Evolutionary conservation across 148 eudicot genomes (phyloP), one percentile per base, ranked within the genome.

Genomic region (Vaccinium corymbosum): DNA sequence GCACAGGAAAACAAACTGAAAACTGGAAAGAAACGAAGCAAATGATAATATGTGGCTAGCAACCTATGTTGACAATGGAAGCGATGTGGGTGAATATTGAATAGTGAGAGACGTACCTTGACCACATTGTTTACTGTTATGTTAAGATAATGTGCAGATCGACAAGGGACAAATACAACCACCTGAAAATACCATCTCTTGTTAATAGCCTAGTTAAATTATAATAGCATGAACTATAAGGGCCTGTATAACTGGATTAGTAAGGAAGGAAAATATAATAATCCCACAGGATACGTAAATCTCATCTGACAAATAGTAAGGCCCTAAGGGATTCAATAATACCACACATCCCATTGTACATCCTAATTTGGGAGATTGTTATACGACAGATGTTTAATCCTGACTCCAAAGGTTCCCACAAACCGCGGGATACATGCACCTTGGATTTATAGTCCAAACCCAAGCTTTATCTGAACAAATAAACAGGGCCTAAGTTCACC

Each of bases 61-160:
- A 20, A 56, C 53, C 66, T 81, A 32, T 8, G 4, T 62, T 66
- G 49, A 49, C 3, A 46, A 29, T 51, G 61, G 51, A 70, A 50
- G 77, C 29, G 49, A 16, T 38, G 10, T 22, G n/a, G 64, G 35
- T 27, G 32, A 64, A 22, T 7, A 29, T 29, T 68, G 73, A 68
- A 68, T 14, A 42, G 72, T 42, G 74, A 75, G 35, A 38, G 83
- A 25, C 52, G 68, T 53, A 95, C 98, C 98, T 95, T 90, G 62
- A 87, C 90, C 88, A 93, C 81, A 89, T 94, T 95, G 84, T 83
- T 86, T 75, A 68, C 78, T 27, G 95, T 92, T 77, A 95, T 88
- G 83, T 93, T 95, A 48, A 95, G 93, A 88, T 91, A 94, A 76
- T 81, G 84, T 35, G 95, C 88, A 74, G 89, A 84, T 13, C 79